Base-by-base conservation (phyloP, 768 basidiomycete species). In the Pholiota molesta region DNA sequence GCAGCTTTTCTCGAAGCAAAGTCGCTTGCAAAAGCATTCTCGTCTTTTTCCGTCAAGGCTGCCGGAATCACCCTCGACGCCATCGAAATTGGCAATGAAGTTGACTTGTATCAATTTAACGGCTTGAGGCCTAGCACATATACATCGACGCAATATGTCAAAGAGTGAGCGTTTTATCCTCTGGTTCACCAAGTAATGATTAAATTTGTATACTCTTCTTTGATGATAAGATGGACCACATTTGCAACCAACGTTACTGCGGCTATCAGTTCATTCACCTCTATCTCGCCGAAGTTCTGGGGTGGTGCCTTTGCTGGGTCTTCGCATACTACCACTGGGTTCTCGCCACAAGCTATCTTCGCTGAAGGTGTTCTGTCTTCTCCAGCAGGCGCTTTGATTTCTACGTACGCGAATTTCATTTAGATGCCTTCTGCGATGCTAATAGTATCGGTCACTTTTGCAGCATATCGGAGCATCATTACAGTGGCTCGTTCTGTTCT, bases 51-150 rank as follows among this genome's bases (percentile, higher is more conserved):
- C 2, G 68, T 86, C 31, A 71, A 66, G 44, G 52, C 67, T 47
- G 74, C 80, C 0, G 75, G 79, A 13, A 81, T 87, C 42, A 74
- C 72, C 1, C 76, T 88, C 19, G 85, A 86, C 58, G 79, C 80
- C n/a, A 76, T 88, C 57, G 85, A 88, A 66, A 79, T 86, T 51
- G 87, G 87, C 11, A 88, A 89, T 55, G 86, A 88, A 71, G 76
- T 86, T 0, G 85, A 89, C 69, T 68, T 87, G 11, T 88, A 86
- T 69, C 45, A 39, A 19, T 73, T 73, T 58, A 84, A 85, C 59
- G 82, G 81, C 2, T 69, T 73, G 13, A 75, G 86, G 54, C 56
- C 75, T 11, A 62, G 29, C 13, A 58, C 69, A 29, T 71, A 80
- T 65, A 81, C 69, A 52, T 69, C 78, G 23, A 65, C 72, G 6